Conservation (phyloP, 495 filamentous ascomycete genomes). For the Trichocladium uniseriatum region DNA sequence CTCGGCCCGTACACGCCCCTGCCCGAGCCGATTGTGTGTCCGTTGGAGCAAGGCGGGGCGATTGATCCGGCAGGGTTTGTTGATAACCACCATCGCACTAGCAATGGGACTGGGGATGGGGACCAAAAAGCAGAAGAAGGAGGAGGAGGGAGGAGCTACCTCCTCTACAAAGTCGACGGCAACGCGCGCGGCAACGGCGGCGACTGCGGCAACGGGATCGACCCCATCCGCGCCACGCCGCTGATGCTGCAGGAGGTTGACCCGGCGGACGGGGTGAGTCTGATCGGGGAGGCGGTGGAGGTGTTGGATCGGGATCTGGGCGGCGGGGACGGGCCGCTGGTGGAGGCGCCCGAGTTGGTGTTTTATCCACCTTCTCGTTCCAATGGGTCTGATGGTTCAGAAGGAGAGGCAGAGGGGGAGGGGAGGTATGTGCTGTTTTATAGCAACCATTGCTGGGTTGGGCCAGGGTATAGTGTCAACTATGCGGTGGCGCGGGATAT, state of each 20-base stretch:
- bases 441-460: slow-evolving; percentile 48
- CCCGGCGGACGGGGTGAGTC: slow-evolving; percentile 40
- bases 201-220: slow-evolving; percentile 45
- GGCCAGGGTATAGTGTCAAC: slow-evolving; percentile 44
- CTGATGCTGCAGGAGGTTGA: slow-evolving; percentile 51
- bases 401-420: slow-evolving; percentile 14
- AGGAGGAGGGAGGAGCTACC: slow-evolving; percentile 38
- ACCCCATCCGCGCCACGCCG: slow-evolving; percentile 43
- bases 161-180: slow-evolving; percentile 56
- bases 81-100: no score
- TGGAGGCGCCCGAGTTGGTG: slow-evolving; percentile 52
- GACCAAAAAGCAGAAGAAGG: background rate
- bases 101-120: slow-evolving; percentile 19
- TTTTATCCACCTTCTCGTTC: slow-evolving; percentile 22
- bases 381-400: slow-evolving; percentile 25
- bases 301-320: slow-evolving; percentile 46
- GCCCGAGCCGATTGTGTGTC: slow-evolving; percentile 41
- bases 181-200: slow-evolving; percentile 50
- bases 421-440: slow-evolving; percentile 53
- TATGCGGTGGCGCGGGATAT: slow-evolving; percentile 40
- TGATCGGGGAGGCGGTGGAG: slow-evolving; percentile 40
- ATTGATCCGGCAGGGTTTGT: slow-evolving; percentile 53
- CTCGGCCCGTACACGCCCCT: slow-evolving; percentile 45
- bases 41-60: slow-evolving; percentile 42
- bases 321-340: slow-evolving; percentile 47